Evolutionary conservation across 805 yeast species (phyloP), one percentile per base, ranked within the genome.

Genomic region (Ogataea salicorniae): DNA sequence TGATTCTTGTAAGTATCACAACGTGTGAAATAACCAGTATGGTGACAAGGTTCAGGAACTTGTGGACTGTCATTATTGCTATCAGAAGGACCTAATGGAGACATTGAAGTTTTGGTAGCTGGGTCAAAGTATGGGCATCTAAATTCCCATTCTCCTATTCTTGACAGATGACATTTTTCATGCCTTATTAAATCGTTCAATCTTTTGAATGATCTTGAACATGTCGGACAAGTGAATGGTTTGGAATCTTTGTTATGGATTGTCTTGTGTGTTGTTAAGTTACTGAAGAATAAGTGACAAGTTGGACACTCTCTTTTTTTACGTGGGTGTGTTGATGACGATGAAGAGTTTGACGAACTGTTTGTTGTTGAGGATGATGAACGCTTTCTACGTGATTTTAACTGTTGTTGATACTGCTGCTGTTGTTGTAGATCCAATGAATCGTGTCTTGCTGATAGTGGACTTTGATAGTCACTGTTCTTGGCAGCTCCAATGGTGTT

Each of bases 1-100:
- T 90, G 97, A 67, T 90, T 90, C 61, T 90, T 90, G 69, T 80
- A 90, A 5, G 97, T 90, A 62, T 90, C 97, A 63, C 96, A 86
- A 43, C 97, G 75, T 13, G 90, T 81, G 59, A 90, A 90, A 31
- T 86, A 82, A 5, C 97, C 97, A 7, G 88, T 80, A 46, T 79
- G 78, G 62, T 90, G 97, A 62, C 96, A 89, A 36, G 58, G 44
- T 46, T 62, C 51, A 34, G 49, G 41, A 53, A 56, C 37, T 41
- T 17, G 50, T 31, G 42, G 46, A 38, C 45, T 42, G 36, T 17
- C 31, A n/a, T 4, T 33, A 43, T 48, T 18, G 29, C 9, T 9
- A 52, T 42, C n/a, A 50, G 49, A 34, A 60, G 61, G 4, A 7
- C 34, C 40, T 40, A 17, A 44, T 48, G 43, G 46, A 38, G 37